These are phyloP conservation scores for Plectosphaerella plurivora DNA, from an alignment of 2,329 filamentous ascomycete species.

Conservation along the genomic window DNA sequence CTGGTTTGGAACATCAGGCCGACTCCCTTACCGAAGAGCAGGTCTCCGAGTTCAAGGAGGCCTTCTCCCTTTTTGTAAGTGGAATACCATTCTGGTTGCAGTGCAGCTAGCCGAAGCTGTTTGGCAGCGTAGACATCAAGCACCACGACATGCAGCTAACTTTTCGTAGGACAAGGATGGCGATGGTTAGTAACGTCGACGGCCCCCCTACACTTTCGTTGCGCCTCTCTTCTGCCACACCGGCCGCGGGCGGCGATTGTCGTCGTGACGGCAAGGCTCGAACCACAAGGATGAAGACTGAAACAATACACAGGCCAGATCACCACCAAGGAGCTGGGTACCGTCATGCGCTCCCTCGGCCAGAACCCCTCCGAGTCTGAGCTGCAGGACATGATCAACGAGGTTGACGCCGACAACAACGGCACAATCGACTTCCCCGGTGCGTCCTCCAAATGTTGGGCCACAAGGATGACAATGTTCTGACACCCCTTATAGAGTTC, in stretches of 20 bases:
- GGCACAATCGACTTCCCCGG: slow-evolving; percentile 89
- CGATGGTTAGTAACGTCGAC: slow-evolving; percentile 63
- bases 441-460: slow-evolving; percentile 35
- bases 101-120: neutral
- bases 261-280: neutral
- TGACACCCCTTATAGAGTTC: slow-evolving; percentile 59
- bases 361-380: slow-evolving; percentile 89
- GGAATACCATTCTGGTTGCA: neutral
- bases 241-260: too few relatives aligned
- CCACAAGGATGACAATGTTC: slow-evolving; percentile 7
- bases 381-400: slow-evolving; percentile 91
- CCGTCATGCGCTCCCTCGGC: slow-evolving; percentile 84
- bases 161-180: slow-evolving; percentile 74
- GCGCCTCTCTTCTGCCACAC: neutral
- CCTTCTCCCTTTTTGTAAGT: slow-evolving; percentile 99
- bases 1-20: slow-evolving; percentile 53
- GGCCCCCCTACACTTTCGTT: slow-evolving; percentile 1
- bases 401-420: slow-evolving; percentile 89
- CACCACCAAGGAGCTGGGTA: slow-evolving; percentile 85
- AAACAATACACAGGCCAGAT: slow-evolving; percentile 64
- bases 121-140: neutral
- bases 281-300: slow-evolving; percentile 14
- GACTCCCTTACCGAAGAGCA: slow-evolving; percentile 99
- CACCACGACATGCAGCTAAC: neutral
- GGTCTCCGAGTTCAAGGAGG: slow-evolving; percentile 99